Evolutionary conservation across 2,329 filamentous ascomycete species (phyloP).

Genomic region (Metarhizium robertsii): DNA sequence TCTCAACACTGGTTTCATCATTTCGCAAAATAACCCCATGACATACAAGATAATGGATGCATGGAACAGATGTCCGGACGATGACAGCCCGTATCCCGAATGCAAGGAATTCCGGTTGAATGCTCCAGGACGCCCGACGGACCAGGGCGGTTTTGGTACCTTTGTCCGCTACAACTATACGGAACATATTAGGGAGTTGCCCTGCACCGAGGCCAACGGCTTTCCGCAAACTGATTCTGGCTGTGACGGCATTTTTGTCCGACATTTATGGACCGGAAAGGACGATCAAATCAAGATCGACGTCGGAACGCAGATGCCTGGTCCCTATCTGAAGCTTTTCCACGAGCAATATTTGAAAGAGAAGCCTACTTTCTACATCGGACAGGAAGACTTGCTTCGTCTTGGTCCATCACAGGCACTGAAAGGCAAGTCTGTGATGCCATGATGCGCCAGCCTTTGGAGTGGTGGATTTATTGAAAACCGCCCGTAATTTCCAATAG

Average conservation of each 20-base stretch:
- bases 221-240: constrained; percentile 27
- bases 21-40: constrained; percentile 39
- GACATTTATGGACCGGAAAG: constrained; percentile 35
- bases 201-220: constrained; percentile 34
- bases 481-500: neutral
- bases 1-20: constrained; percentile 44
- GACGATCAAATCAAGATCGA: constrained; percentile 27
- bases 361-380: constrained; percentile 24
- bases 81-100: constrained; percentile 26
- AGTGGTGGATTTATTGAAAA: neutral
- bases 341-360: constrained; percentile 26
- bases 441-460: neutral
- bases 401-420: constrained; percentile 8
- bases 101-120: constrained; percentile 29
- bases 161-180: constrained; percentile 32
- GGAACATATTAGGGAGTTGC: constrained; percentile 29
- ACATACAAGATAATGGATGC: constrained; percentile 38
- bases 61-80: constrained; percentile 34
- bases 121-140: constrained; percentile 27
- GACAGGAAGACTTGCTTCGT: constrained; percentile 25
- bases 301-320: constrained; percentile 28
- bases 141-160: constrained; percentile 35
- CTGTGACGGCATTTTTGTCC: constrained; percentile 31
- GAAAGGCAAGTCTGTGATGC: neutral
- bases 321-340: constrained; percentile 24